phyloP scores from a whole-genome alignment of 768 basidiomycete genomes.

The Cystobasidium ongulense region DNA sequence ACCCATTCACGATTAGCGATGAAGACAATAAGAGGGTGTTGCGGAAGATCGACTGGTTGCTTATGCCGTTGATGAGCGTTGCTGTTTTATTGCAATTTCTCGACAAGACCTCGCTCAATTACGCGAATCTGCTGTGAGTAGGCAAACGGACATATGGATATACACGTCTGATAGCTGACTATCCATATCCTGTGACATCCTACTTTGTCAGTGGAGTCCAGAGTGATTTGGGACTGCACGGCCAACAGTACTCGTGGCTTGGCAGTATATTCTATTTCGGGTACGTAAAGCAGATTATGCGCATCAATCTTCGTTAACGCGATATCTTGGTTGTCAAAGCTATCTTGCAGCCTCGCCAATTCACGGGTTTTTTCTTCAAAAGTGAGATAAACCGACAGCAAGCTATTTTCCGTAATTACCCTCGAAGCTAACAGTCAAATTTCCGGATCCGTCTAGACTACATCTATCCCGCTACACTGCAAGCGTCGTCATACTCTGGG shows the following conservation, averaged over 20 bases:
- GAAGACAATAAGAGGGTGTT: slow-evolving; percentile 26
- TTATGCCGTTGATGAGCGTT: slow-evolving; percentile 35
- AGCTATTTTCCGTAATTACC: not conserved
- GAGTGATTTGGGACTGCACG: not conserved
- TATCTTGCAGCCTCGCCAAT: not conserved
- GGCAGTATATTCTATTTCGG: not conserved
- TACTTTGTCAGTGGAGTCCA: not conserved
- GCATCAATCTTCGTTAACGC: too few species aligned
- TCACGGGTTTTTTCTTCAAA: not conserved
- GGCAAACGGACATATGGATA: too few species aligned
- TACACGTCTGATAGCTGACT: not conserved
- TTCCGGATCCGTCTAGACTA: not conserved
- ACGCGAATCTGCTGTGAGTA: not conserved
- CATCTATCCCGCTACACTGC: not conserved
- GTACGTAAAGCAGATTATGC: too few species aligned
- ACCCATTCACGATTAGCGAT: slow-evolving; percentile 48
- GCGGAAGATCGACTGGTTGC: slow-evolving; percentile 36
- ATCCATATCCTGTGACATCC: not conserved
- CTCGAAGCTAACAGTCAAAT: too few species aligned
- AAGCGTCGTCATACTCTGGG: not conserved
- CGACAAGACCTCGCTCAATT: slow-evolving; percentile 19
- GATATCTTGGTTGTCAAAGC: too few species aligned
- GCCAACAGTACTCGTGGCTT: not conserved
- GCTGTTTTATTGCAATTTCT: slow-evolving; percentile 34
- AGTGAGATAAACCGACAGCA: too few species aligned